Conservation (phyloP, 441 rosid species). For the Francoa sonchifolia region DNA sequence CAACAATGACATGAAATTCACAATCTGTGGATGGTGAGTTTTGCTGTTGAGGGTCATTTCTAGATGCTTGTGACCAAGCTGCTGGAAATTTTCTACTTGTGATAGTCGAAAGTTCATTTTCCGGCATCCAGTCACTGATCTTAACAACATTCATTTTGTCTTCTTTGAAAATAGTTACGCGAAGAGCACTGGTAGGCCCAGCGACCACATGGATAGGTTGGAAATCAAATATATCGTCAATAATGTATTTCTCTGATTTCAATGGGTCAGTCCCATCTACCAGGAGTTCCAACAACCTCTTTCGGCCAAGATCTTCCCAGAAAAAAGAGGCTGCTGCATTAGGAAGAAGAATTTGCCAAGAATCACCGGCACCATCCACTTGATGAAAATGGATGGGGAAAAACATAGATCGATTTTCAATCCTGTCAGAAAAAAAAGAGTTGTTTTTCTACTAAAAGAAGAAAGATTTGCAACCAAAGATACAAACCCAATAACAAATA, state of each 20-base stretch:
- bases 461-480: too few species aligned
- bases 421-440: constrained; percentile 52
- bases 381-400: constrained; percentile 78
- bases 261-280: constrained; percentile 64
- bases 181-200: constrained; percentile 63
- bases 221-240: constrained; percentile 79
- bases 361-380: constrained; percentile 62
- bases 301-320: constrained; percentile 95
- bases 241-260: constrained; percentile 48
- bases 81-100: constrained; percentile 27
- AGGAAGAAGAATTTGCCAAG: constrained; percentile 91
- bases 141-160: constrained; percentile 67
- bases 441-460: too few species aligned
- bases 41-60: constrained; percentile 38
- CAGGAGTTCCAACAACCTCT: constrained; percentile 57
- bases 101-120: constrained; percentile 45
- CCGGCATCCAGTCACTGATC: constrained; percentile 95
- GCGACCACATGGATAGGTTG: constrained; percentile 42
- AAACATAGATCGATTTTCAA: constrained; percentile 88
- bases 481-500: too few species aligned
- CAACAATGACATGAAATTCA: constrained; percentile 83
- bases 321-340: constrained; percentile 79
- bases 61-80: constrained; percentile 30
- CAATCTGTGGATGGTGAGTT: constrained; percentile 33
- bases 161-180: constrained; percentile 75